These are phyloP conservation scores for Phytophthora lateralis DNA, from an alignment of 352 stramenopile species.

Conservation along the genomic window DNA sequence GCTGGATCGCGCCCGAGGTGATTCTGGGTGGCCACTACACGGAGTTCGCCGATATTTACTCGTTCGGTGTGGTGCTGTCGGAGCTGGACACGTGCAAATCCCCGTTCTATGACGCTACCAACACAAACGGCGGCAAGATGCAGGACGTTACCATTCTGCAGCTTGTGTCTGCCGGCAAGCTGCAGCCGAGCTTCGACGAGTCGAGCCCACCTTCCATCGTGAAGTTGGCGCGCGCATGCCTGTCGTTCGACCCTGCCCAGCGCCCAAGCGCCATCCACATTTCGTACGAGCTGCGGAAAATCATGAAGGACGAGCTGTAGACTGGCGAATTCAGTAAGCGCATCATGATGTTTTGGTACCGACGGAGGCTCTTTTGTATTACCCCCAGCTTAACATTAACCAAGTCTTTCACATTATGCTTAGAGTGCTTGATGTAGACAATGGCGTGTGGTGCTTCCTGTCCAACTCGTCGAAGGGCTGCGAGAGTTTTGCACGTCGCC, in stretches of 20 bases:
- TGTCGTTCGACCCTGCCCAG: constrained; percentile 66
- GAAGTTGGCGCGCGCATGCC: constrained; percentile 61
- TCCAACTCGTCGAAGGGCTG: background rate
- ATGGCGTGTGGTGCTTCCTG: constrained; percentile 3
- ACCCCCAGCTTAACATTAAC: constrained; percentile 22
- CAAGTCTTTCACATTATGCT: constrained; percentile 28
- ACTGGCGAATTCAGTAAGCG: constrained; percentile 10
- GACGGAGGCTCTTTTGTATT: constrained; percentile 37
- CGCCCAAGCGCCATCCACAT: constrained; percentile 79
- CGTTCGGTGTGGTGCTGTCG: constrained; percentile 59
- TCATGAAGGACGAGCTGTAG: constrained; percentile 74
- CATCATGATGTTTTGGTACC: constrained; percentile 30
- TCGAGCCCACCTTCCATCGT: constrained; percentile 58
- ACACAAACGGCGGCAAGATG: constrained; percentile 67
- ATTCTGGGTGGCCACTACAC: constrained; percentile 59
- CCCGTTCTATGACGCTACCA: constrained; percentile 64
- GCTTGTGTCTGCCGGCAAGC: constrained; percentile 68
- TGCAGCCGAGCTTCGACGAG: constrained; percentile 66
- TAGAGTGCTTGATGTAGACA: constrained; percentile 8
- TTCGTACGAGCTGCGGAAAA: constrained; percentile 80
- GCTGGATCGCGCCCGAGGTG: constrained; percentile 65
- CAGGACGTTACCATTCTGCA: constrained; percentile 68
- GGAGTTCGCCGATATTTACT: constrained; percentile 63
- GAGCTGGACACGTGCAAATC: constrained; percentile 72
- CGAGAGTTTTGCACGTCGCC: background rate